Conservation (phyloP, 441 rosid genomes). For the Eruca vesicaria region DNA sequence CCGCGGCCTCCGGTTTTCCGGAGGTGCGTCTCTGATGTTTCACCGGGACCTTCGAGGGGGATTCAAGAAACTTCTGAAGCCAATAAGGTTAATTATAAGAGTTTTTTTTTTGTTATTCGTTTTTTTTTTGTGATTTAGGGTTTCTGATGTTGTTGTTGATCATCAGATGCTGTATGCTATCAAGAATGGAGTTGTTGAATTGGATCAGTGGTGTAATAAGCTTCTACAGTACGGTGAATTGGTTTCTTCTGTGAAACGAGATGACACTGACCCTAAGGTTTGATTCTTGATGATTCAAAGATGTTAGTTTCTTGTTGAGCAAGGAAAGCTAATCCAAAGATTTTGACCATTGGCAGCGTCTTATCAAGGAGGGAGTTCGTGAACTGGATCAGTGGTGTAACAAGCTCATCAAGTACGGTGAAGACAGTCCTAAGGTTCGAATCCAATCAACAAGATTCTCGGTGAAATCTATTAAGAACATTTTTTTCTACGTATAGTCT, state of each 20-base stretch:
- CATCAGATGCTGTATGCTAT: constrained; percentile 30
- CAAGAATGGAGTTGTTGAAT: constrained; percentile 36
- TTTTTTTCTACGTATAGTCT: no score
- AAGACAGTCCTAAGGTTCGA: constrained; percentile 35
- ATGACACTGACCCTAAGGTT: constrained; percentile 25
- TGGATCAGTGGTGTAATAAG: constrained; percentile 40
- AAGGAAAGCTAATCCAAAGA: no score
- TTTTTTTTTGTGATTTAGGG: neutral
- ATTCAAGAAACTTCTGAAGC: constrained; percentile 11
- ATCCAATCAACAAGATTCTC: no score
- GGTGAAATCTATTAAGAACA: no score
- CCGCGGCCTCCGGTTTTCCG: constrained; percentile 33
- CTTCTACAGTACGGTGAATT: constrained; percentile 30
- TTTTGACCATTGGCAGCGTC: constrained; percentile 22
- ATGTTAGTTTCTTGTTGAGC: neutral
- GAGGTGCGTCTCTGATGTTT: constrained; percentile 34
- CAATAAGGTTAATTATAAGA: constrained; percentile 22
- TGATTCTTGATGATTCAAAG: neutral
- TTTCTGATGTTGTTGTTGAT: constrained; percentile 7
- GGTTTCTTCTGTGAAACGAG: constrained; percentile 20
- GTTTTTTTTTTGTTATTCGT: neutral
- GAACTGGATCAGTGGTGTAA: constrained; percentile 39
- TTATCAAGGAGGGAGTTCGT: constrained; percentile 33
- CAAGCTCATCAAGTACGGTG: constrained; percentile 31
- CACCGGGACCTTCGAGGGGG: constrained; percentile 13